Conservation (phyloP, 2,329 filamentous ascomycete genomes). For the Coniosporium tulheliwenetii region DNA sequence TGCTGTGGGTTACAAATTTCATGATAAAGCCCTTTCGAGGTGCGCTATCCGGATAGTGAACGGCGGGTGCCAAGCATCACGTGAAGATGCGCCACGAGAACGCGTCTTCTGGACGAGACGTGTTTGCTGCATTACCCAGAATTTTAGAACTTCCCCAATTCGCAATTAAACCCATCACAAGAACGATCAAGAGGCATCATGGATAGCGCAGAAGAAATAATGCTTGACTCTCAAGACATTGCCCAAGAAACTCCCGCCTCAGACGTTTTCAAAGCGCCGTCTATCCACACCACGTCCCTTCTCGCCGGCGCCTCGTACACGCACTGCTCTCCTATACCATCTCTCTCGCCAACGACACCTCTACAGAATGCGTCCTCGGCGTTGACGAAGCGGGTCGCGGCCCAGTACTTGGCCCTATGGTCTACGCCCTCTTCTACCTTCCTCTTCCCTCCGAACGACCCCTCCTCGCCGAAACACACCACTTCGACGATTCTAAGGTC, state of each 20-base stretch:
- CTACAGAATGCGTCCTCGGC: slow-evolving; percentile 59
- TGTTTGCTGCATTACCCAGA: too few relatives aligned
- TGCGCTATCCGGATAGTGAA: too few relatives aligned
- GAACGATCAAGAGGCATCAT: neutral
- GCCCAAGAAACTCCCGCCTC: slow-evolving; percentile 15
- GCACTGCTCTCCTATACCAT: slow-evolving; percentile 29
- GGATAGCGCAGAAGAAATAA: neutral
- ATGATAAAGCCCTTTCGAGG: too few relatives aligned
- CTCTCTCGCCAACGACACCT: slow-evolving; percentile 23
- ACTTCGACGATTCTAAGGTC: slow-evolving; percentile 92
- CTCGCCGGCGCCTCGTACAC: slow-evolving; percentile 30
- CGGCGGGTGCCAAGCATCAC: too few relatives aligned
- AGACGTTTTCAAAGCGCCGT: slow-evolving; percentile 30
- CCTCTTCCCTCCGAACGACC: slow-evolving; percentile 48
- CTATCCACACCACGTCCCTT: slow-evolving; percentile 22
- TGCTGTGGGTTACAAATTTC: too few relatives aligned
- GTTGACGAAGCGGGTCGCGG: slow-evolving; percentile 91
- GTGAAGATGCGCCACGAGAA: too few relatives aligned
- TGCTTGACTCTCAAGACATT: slow-evolving; percentile 4
- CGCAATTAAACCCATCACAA: too few relatives aligned
- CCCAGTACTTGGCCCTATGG: slow-evolving; percentile 71
- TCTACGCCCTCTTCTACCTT: slow-evolving; percentile 57
- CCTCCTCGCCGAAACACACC: slow-evolving; percentile 62
- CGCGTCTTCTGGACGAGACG: too few relatives aligned
- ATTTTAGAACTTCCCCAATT: too few relatives aligned